Base-by-base conservation (phyloP, 129 eudicot species). In the Artemisia annua region DNA sequence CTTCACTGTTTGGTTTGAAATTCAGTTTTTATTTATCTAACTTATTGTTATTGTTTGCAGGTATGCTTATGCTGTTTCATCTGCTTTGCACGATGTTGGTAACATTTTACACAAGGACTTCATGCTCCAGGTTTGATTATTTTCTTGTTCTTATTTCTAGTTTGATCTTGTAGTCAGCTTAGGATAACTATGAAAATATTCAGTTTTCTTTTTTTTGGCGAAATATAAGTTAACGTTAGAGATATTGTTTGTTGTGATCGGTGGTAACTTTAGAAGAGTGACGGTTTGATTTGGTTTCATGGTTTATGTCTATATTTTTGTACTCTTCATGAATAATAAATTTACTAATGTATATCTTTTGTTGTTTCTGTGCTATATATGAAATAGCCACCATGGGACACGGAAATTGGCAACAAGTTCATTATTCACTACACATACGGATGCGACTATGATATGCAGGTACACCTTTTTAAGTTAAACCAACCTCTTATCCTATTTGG, bases 31-130 rank as follows among this genome's bases (percentile, higher is more conserved):
- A 7, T 15, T 54, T 12, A 39, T 11, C 6, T 50, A 16, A 71
- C 7, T 4, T 48, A n/a, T n/a, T 58, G 77, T 19, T 53, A 8
- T 49, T 57, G 20, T 61, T 19, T 68, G 68, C 79, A 95, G 99
- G 99, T 95, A 95, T 88, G 99, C 89, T 48, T 95, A 95, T 83
- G 99, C 99, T 51, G 96, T 95, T 74, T 81, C 99, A 66, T 95
- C 99, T 55, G 99, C 99, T 35, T 79, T 88, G 30, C 99, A 95
- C 76, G 97, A 86, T 26, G 96, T 91, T 26, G 85, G 91, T 70
- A 95, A 95, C 83, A 88, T 91, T 69, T 83, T 95, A 72, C 75
- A 85, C 80, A 95, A 91, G 82, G 99, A 95, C 73, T 95, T 95
- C 86, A 95, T 95, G 99, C 92, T 95, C 59, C 99, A 91, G 97